Percentiles rank a stretch among this genome's conserved stretches.
Evolutionary conservation across 2,329 filamentous ascomycete genomes (phyloP).

Genomic region (Aspergillus quadricinctus): DNA sequence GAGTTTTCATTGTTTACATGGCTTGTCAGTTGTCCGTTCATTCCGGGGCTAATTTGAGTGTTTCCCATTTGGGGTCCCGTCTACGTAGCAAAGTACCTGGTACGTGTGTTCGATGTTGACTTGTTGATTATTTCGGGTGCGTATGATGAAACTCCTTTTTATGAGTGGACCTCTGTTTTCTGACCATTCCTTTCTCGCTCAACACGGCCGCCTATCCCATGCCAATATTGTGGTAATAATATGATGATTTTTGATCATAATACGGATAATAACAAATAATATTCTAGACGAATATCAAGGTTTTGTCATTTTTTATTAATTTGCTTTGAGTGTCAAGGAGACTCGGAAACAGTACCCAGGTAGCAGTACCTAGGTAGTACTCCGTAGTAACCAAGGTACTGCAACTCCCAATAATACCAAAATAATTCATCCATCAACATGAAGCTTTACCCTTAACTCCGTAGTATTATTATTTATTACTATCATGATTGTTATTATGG

Average conservation of each 20-base stretch:
- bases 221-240: background rate
- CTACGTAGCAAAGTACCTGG: background rate
- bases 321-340: background rate
- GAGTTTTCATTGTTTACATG: background rate
- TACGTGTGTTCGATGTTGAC: background rate
- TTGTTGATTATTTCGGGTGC: background rate
- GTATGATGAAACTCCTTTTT: constrained; percentile 11
- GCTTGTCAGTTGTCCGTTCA: background rate
- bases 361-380: no score
- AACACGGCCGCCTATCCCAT: background rate
- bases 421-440: background rate
- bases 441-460: no score
- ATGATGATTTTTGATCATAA: background rate
- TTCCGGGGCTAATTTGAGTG: background rate
- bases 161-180: constrained; percentile 13
- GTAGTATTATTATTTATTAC: constrained; percentile 1
- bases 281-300: background rate
- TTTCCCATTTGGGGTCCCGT: background rate
- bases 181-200: constrained; percentile 10
- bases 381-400: background rate
- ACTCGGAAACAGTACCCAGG: background rate
- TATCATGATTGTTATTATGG: constrained; percentile 2
- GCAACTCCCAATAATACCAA: background rate
- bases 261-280: background rate
- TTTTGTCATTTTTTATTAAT: background rate